Evolutionary conservation across 2,329 filamentous ascomycete species (phyloP).

Genomic region (Cercospora zeina): DNA sequence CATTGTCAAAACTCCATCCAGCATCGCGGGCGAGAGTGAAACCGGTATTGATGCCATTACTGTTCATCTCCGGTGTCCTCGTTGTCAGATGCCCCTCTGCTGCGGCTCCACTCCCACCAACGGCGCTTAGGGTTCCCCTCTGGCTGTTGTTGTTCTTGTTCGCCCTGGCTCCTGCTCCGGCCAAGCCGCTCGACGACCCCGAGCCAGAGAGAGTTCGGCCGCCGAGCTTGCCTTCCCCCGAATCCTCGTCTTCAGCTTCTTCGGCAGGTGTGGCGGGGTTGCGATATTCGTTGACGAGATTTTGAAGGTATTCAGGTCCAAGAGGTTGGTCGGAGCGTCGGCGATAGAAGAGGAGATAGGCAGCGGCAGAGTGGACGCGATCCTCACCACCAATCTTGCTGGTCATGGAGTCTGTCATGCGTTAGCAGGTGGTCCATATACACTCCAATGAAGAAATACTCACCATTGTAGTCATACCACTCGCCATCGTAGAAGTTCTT

Average conservation of each 20-base stretch:
- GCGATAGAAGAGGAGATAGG: slow-evolving; percentile 95
- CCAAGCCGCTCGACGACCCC: slow-evolving; percentile 92
- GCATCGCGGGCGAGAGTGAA: background rate
- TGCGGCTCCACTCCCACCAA: slow-evolving; percentile 31
- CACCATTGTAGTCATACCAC: slow-evolving; percentile 98
- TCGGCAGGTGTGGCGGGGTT: slow-evolving; percentile 51
- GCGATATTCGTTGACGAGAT: slow-evolving; percentile 66
- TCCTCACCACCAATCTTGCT: slow-evolving; percentile 29
- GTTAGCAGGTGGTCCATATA: slow-evolving; percentile 47
- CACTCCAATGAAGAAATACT: slow-evolving; percentile 42
- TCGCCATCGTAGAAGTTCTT: slow-evolving; percentile 85
- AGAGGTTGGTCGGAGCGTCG: slow-evolving; percentile 75
- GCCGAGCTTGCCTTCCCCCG: slow-evolving; percentile 87
- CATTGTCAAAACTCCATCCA: slow-evolving; percentile 10
- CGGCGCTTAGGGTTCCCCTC: slow-evolving; percentile 18
- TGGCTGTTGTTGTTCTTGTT: slow-evolving; percentile 23
- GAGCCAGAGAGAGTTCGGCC: slow-evolving; percentile 71
- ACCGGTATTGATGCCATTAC: background rate
- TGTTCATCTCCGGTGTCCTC: slow-evolving; percentile 30
- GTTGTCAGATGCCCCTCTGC: slow-evolving; percentile 32
- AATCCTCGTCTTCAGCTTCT: slow-evolving; percentile 47
- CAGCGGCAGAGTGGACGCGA: slow-evolving; percentile 59
- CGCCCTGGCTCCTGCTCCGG: slow-evolving; percentile 60
- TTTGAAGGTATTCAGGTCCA: slow-evolving; percentile 72
- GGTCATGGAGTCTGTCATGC: slow-evolving; percentile 61